Base-by-base conservation (phyloP, 306 rosid genomes). In the Inga leiocalycina region DNA sequence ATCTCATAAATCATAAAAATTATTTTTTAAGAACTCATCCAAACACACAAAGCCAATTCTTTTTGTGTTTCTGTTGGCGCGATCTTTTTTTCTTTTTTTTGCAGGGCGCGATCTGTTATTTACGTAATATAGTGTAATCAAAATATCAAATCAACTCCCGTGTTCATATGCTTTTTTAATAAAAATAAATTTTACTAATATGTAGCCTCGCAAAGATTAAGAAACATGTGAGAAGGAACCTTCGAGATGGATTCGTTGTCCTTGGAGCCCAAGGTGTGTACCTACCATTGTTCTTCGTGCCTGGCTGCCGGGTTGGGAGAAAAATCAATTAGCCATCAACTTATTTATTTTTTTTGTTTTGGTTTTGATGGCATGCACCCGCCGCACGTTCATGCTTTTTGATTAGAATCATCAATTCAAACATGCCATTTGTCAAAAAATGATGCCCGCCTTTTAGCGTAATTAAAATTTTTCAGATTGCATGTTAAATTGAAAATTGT, bases 201-300 rank as follows among this genome's bases (percentile, higher is more conserved):
- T 10, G 32, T 66, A 4, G 37, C 4, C 12, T 2, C 10, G 13
- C 45, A 20, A 14, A 2, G 54, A 44, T 37, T 5, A 44, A 51
- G 6, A 5, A 3, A 46, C 46, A 12, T 16, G 15, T 57, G 11
- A 24, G 13, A 76, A 34, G 74, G 86, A 54, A 64, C 22, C 75
- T 83, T 83, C 71, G 17, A 64, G 71, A 64, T 4, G n/a, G 79
- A 9, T 84, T 79, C 83, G 67, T 34, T 32, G 16, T 8, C 32
- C 45, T 34, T 57, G 24, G 6, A 24, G 37, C 1, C 37, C 71
- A 41, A 76, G 80, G 32, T 6, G 24, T 34, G 24, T 34, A 39
- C 20, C 69, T 14, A 41, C 80, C 41, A 2, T 64, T 64, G 12
- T 12, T 24, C 27, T 56, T 19, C 2, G 61, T 16, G 54, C 54